These are phyloP conservation scores for Flueggea neowawraea DNA, from an alignment of 441 rosid species.

Conservation along the genomic window DNA sequence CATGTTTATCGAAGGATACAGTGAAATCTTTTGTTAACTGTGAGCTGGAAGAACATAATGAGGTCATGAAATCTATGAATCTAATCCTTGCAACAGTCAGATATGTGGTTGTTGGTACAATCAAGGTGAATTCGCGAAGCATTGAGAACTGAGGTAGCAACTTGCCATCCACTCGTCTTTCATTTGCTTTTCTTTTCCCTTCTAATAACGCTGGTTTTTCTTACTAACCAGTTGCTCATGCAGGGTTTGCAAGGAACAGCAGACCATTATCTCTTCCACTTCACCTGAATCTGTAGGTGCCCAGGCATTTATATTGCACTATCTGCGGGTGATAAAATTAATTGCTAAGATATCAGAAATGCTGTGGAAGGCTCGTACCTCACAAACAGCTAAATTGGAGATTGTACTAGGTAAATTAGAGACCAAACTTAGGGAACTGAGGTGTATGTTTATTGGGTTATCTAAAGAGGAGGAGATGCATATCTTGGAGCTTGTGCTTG, in stretches of 20 bases:
- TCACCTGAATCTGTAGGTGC: constrained; percentile 41
- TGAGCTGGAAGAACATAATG: constrained; percentile 23
- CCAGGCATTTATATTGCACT: constrained; percentile 48
- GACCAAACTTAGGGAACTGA: constrained; percentile 53
- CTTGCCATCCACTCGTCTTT: background rate
- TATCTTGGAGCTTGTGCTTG: constrained; percentile 52
- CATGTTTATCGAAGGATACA: constrained; percentile 18
- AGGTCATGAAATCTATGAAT: constrained; percentile 29
- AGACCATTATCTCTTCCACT: constrained; percentile 31
- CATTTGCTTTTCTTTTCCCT: background rate
- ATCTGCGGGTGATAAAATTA: constrained; percentile 46
- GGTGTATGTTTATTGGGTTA: constrained; percentile 58
- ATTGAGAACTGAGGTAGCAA: constrained; percentile 45
- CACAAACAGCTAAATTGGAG: constrained; percentile 43
- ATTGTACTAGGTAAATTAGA: constrained; percentile 60
- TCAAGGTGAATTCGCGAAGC: constrained; percentile 39
- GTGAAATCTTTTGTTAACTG: constrained; percentile 17
- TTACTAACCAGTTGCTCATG: constrained; percentile 9
- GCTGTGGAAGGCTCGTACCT: constrained; percentile 19
- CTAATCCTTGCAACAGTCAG: constrained; percentile 35
- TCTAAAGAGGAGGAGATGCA: constrained; percentile 54
- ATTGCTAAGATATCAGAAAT: constrained; percentile 49
- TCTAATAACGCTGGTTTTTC: background rate
- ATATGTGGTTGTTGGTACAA: constrained; percentile 47
- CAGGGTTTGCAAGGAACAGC: constrained; percentile 71